phyloP scores from a whole-genome alignment of 768 basidiomycete genomes.

The Psilocybe subaeruginosa region DNA sequence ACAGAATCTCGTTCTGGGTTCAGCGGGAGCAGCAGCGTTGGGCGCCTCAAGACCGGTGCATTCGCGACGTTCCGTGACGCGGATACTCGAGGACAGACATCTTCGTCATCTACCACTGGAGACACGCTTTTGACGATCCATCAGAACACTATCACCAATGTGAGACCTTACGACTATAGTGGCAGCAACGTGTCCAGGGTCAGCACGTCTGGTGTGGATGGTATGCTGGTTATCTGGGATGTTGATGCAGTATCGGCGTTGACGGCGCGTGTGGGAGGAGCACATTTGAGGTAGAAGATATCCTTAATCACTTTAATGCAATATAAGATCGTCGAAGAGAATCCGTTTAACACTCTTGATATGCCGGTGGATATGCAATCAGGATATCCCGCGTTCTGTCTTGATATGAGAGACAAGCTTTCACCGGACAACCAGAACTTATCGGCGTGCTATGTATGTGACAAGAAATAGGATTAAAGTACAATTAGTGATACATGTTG shows the following conservation, averaged over 20 bases:
- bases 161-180: constrained; percentile 71
- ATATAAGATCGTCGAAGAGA: too few species aligned
- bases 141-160: constrained; percentile 97
- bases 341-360: too few species aligned
- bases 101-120: constrained; percentile 26
- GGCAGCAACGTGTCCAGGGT: constrained; percentile 70
- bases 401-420: too few species aligned
- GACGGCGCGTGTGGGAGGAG: constrained; percentile 50
- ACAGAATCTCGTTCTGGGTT: constrained; percentile 47
- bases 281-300: constrained; percentile 39
- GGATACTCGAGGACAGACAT: constrained; percentile 71
- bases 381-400: not conserved
- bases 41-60: constrained; percentile 88
- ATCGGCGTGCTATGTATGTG: not conserved
- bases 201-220: constrained; percentile 93
- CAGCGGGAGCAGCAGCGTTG: constrained; percentile 51
- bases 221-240: constrained; percentile 90
- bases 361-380: too few species aligned
- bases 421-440: not conserved
- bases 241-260: constrained; percentile 60
- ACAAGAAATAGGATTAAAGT: not conserved
- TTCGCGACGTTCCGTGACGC: constrained; percentile 95
- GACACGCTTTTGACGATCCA: constrained; percentile 88
- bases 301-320: too few species aligned
- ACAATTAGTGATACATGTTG: constrained; percentile 8